Evolutionary conservation across 2,329 filamentous ascomycete genomes (phyloP).

Genomic region (Daldinia eschscholtzii): DNA sequence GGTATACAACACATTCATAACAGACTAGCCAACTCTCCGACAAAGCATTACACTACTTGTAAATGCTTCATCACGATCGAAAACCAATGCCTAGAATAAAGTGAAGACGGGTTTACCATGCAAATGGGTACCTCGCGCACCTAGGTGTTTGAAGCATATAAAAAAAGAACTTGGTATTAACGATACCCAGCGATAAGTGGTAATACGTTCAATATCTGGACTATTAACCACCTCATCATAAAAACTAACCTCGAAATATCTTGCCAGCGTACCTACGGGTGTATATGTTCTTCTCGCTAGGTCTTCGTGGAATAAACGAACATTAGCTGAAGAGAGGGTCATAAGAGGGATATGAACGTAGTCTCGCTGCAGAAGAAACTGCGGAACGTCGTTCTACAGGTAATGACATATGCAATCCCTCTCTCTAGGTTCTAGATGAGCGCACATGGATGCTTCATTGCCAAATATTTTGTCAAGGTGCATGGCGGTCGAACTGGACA

Average conservation of each 20-base stretch:
- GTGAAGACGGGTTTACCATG: no score
- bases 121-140: no score
- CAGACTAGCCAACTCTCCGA: no score
- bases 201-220: conserved; percentile 1
- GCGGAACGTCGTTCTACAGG: neutral
- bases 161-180: no score
- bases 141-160: no score
- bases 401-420: neutral
- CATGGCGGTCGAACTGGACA: neutral
- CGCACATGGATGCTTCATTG: conserved; percentile 4
- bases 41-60: no score
- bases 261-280: conserved; percentile 13
- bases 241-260: no score
- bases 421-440: neutral
- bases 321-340: neutral
- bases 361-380: neutral
- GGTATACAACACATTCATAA: no score
- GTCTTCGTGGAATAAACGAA: neutral
- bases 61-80: no score
- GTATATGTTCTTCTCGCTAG: neutral
- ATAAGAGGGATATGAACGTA: neutral
- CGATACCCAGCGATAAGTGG: neutral
- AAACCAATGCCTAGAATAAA: no score
- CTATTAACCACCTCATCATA: conserved; percentile 9
- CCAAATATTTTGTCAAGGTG: conserved; percentile 15